A percentile compares a stretch with the other conserved stretches of the same genome.
phyloP scores from a whole-genome alignment of 805 yeast species.

The Kregervanrija pseudodelftensis region DNA sequence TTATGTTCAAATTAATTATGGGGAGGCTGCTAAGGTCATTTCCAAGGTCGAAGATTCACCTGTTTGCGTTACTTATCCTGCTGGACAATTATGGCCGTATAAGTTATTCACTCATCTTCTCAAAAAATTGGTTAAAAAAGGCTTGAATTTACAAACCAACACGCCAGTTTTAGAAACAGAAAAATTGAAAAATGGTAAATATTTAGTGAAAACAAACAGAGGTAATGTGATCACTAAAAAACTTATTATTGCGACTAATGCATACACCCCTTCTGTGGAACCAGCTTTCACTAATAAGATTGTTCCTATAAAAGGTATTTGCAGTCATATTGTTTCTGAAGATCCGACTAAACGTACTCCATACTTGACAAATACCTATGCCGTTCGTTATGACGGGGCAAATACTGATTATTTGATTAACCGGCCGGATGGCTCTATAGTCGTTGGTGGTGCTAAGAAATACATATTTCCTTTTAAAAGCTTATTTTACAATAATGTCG shows the following conservation, averaged over 20 bases:
- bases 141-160: constrained; percentile 34
- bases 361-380: constrained; percentile 29
- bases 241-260: constrained; percentile 31
- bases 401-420: constrained; percentile 23
- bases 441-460: constrained; percentile 28
- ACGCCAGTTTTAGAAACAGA: constrained; percentile 28
- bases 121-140: constrained; percentile 26
- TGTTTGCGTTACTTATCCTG: constrained; percentile 32
- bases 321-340: constrained; percentile 21
- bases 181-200: constrained; percentile 16
- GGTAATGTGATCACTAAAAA: constrained; percentile 21
- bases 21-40: constrained; percentile 24
- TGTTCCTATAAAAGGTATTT: constrained; percentile 29
- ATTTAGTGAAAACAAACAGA: constrained; percentile 22
- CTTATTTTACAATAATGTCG: constrained; percentile 21
- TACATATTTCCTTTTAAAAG: constrained; percentile 5
- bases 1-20: constrained; percentile 25
- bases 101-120: constrained; percentile 32
- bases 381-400: constrained; percentile 18
- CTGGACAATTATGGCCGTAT: constrained; percentile 40
- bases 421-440: constrained; percentile 29
- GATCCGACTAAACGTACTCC: constrained; percentile 16
- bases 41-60: constrained; percentile 23
- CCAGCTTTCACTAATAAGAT: constrained; percentile 22
- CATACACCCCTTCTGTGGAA: constrained; percentile 16